A percentile compares a stretch with the other conserved stretches of the same genome.
phyloP scores from a whole-genome alignment of 2,329 filamentous ascomycete genomes.

The Fusarium sp. region DNA sequence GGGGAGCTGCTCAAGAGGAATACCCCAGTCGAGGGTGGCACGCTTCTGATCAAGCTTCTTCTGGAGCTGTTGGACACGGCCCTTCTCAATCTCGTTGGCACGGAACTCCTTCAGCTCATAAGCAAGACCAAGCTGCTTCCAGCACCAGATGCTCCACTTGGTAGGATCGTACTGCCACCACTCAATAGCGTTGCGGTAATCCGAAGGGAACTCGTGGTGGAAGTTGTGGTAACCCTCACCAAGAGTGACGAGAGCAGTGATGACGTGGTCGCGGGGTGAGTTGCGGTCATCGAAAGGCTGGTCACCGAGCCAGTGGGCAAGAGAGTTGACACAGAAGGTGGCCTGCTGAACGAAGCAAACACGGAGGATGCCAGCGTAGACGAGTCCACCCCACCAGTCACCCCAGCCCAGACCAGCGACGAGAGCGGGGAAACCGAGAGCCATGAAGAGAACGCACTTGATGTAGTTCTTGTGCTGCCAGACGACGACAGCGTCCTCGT shows the following conservation, averaged over 20 bases:
- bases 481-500: slow-evolving; percentile 84
- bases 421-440: slow-evolving; percentile 76
- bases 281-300: slow-evolving; percentile 94
- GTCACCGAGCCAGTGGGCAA: slow-evolving; percentile 91
- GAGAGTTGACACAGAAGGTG: slow-evolving; percentile 91
- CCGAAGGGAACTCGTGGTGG: slow-evolving; percentile 93
- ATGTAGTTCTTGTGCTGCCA: slow-evolving; percentile 91
- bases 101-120: slow-evolving; percentile 92
- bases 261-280: slow-evolving; percentile 86
- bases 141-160: slow-evolving; percentile 87
- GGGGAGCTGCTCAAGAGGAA: slow-evolving; percentile 84
- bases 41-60: slow-evolving; percentile 95
- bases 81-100: slow-evolving; percentile 91
- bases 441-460: slow-evolving; percentile 81
- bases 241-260: slow-evolving; percentile 85
- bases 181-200: slow-evolving; percentile 91
- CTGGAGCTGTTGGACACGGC: slow-evolving; percentile 85
- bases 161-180: slow-evolving; percentile 94
- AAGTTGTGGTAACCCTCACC: slow-evolving; percentile 96
- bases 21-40: slow-evolving; percentile 83
- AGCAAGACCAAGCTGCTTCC: slow-evolving; percentile 85
- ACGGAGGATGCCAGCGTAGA: slow-evolving; percentile 86
- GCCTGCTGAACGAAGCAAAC: slow-evolving; percentile 93
- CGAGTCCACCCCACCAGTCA: slow-evolving; percentile 83
- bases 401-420: slow-evolving; percentile 82